Conservation (phyloP, 768 basidiomycete genomes). For the Boletales sp. region DNA sequence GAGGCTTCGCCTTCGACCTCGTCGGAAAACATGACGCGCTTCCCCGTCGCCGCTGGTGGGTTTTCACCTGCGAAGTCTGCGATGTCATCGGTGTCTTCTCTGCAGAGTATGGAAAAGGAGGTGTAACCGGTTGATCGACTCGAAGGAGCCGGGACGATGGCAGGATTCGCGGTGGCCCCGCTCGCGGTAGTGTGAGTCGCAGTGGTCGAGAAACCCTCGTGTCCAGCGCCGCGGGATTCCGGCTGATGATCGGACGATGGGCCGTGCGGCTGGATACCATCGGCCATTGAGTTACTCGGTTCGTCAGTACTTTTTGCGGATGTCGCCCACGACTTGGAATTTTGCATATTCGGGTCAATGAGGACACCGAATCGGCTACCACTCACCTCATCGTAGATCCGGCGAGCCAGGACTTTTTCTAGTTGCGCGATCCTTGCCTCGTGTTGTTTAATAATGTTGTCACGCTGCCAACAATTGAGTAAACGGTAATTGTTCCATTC, state of each 20-base stretch:
- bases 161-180: constrained; percentile 6
- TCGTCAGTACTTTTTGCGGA: constrained; percentile 10
- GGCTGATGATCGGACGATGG: constrained; percentile 13
- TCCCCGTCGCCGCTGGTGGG: constrained; percentile 11
- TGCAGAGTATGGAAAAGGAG: constrained; percentile 23
- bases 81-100: constrained; percentile 28
- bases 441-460: constrained; percentile 42
- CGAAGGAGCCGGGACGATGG: constrained; percentile 6
- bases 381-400: constrained; percentile 36
- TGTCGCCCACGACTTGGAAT: constrained; percentile 10
- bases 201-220: constrained; percentile 8
- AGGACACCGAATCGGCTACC: constrained; percentile 10
- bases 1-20: constrained; percentile 15
- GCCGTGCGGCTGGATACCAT: constrained; percentile 7
- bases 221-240: constrained; percentile 16
- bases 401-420: constrained; percentile 44
- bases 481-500: constrained; percentile 7
- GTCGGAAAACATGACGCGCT: constrained; percentile 23
- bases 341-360: constrained; percentile 11
- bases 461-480: constrained; percentile 36
- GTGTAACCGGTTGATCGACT: constrained; percentile 19
- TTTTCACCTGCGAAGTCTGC: constrained; percentile 5
- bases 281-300: constrained; percentile 11
- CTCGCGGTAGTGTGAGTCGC: constrained; percentile 7
- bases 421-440: constrained; percentile 43